Base-by-base conservation (phyloP, 2,329 filamentous ascomycete genomes). In the Alternaria conjuncta region DNA sequence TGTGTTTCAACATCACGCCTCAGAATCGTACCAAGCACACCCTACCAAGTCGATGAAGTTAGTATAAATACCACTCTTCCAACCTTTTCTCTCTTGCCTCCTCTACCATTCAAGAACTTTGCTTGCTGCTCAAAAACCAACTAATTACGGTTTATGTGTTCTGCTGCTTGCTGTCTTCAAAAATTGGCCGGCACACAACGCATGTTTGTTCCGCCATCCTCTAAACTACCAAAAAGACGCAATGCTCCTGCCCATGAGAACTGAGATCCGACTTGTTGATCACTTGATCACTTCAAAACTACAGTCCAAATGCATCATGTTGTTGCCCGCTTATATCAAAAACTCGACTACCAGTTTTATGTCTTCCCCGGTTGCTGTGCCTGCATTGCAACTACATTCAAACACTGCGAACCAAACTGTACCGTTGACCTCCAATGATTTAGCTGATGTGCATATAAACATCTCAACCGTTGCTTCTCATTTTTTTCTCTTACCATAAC, bases 161-260 rank as follows among this genome's bases (percentile, higher is more conserved):
- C 1, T 41, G 15, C 1, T 41, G 15, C 36, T 41, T 5, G 36
- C 36, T 11, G 32, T 15, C 6, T 3, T 2, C 15, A n/a, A 41
- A 18, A 36, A 9, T 1, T 1, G 3, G 4, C 32, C 6, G 2
- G 6, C 32, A 0, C 13, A 3, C 3, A 8, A 36, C 4, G 2
- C 2, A n/a, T 41, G 36, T 41, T 18, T 6, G 36, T 18, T 41
- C 1, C 8, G 15, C 2, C 15, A 41, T 36, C 13, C 30, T 32
- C 30, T 15, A 8, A 15, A 4, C 30, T 7, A 32, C 30, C 13
- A 15, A 32, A 32, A 32, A 15, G 13, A 13, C 3, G 2, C 28
- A 13, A 13, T 30, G 28, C 1, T 30, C 28, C 28, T 30, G 1
- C 13, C 30, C 36, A 41, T 41, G n/a, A 41, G 8, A 41, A 41